Evolutionary conservation across 1,284 basidiomycete species (phyloP).

Genomic region (Pseudozyma sp.): DNA sequence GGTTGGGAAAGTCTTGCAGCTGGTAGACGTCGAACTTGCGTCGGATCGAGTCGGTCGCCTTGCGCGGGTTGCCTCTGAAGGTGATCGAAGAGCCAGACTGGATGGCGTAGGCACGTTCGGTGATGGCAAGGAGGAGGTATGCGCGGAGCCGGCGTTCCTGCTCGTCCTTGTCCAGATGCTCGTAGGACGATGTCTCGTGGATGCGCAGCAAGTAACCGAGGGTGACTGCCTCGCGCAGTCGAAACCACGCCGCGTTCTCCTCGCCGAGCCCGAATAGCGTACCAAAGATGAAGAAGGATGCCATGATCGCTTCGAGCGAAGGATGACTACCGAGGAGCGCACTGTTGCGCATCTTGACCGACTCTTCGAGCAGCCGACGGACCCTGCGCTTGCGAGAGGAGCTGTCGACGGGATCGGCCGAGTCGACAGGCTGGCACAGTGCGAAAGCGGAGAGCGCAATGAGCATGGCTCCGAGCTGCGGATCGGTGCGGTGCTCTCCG

Average conservation of each 20-base stretch:
- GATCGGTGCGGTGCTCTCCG: conserved; percentile 58
- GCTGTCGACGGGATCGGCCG: conserved; percentile 44
- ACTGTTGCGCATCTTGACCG: conserved; percentile 48
- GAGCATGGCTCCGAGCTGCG: conserved; percentile 63
- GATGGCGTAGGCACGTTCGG: conserved; percentile 61
- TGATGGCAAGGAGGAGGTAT: conserved; percentile 64
- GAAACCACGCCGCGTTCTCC: conserved; percentile 60
- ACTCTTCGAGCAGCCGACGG: conserved; percentile 46
- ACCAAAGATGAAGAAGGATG: conserved; percentile 62
- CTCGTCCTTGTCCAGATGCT: conserved; percentile 58
- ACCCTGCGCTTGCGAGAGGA: conserved; percentile 40
- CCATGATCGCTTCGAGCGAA: conserved; percentile 51
- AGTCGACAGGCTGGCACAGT: conserved; percentile 54
- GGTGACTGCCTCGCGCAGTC: conserved; percentile 59
- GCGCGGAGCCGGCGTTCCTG: conserved; percentile 59
- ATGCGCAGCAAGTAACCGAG: conserved; percentile 60
- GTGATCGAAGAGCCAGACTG: conserved; percentile 55
- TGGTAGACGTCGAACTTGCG: conserved; percentile 49
- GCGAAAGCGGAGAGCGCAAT: conserved; percentile 62
- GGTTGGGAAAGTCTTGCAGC: conserved; percentile 56
- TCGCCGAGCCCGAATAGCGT: conserved; percentile 56
- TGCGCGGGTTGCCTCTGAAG: conserved; percentile 55
- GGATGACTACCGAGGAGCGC: conserved; percentile 53
- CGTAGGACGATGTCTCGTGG: conserved; percentile 60
- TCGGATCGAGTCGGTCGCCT: conserved; percentile 46